These are phyloP conservation scores for Inonotus hispidus DNA, from an alignment of 1,284 basidiomycete species.

Conservation along the genomic window DNA sequence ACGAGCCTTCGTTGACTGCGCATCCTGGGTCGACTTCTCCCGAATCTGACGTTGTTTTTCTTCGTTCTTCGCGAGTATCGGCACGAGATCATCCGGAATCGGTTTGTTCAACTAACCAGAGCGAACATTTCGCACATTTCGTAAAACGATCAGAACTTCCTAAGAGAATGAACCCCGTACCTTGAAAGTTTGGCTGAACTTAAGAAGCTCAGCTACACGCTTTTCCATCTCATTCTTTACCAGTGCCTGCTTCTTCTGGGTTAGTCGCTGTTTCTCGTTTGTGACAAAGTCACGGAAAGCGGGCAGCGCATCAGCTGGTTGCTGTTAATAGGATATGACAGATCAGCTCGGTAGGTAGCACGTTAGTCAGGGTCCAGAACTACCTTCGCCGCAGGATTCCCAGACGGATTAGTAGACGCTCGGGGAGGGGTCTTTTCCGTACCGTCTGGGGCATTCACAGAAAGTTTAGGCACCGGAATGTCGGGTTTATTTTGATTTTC, in stretches of 20 bases:
- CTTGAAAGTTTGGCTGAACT: conserved; percentile 93
- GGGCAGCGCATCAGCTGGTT: conserved; percentile 63
- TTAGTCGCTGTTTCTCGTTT: conserved; percentile 81
- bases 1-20: conserved; percentile 56
- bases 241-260: conserved; percentile 86
- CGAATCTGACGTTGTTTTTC: conserved; percentile 79
- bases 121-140: neutral
- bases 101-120: conserved; percentile 72
- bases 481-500: conserved; percentile 36
- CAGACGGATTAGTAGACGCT: conserved; percentile 36
- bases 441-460: conserved; percentile 68
- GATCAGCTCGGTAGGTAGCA: neutral
- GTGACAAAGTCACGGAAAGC: conserved; percentile 89
- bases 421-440: conserved; percentile 35
- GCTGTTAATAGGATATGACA: conserved; percentile 31
- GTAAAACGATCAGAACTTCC: neutral
- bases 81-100: conserved; percentile 91
- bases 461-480: conserved; percentile 50
- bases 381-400: conserved; percentile 54
- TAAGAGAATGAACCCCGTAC: conserved; percentile 34
- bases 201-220: conserved; percentile 84
- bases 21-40: conserved; percentile 70
- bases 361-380: conserved; percentile 4
- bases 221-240: conserved; percentile 93
- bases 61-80: conserved; percentile 87